phyloP scores from a whole-genome alignment of 1,139 yeast species.

The Zygoascus meyerae region DNA sequence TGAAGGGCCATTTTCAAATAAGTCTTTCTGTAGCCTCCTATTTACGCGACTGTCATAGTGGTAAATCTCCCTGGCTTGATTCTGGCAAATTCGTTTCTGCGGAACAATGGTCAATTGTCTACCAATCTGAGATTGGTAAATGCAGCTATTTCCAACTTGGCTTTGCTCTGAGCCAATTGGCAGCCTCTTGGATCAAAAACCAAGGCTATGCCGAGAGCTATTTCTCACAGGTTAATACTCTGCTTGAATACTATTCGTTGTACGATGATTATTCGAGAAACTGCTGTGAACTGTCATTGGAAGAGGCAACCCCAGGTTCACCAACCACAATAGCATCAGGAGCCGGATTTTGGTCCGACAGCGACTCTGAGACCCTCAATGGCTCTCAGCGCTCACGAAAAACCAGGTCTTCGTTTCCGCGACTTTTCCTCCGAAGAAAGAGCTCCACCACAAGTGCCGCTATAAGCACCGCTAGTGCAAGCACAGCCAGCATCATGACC shows the following conservation, averaged over 20 bases:
- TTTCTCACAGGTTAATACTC: conserved; percentile 13
- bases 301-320: background rate
- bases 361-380: background rate
- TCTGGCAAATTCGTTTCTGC: background rate
- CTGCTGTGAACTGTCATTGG: background rate
- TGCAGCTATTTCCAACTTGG: conserved; percentile 13
- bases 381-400: background rate
- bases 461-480: background rate
- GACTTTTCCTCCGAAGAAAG: background rate
- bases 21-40: background rate
- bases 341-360: conserved; percentile 3
- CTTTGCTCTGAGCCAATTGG: conserved; percentile 8
- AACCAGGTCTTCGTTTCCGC: background rate
- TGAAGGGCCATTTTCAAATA: background rate
- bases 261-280: conserved; percentile 13
- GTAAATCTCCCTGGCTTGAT: conserved; percentile 15
- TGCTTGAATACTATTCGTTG: conserved; percentile 15
- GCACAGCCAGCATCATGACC: too few species aligned
- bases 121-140: conserved; percentile 2
- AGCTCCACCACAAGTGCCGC: background rate
- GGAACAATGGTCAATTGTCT: conserved; percentile 13
- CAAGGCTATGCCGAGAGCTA: conserved; percentile 13
- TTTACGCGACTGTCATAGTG: conserved; percentile 11
- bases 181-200: conserved; percentile 7
- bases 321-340: background rate